phyloP scores from a whole-genome alignment of 495 filamentous ascomycete genomes.

The Penicilliopsis zonata region DNA sequence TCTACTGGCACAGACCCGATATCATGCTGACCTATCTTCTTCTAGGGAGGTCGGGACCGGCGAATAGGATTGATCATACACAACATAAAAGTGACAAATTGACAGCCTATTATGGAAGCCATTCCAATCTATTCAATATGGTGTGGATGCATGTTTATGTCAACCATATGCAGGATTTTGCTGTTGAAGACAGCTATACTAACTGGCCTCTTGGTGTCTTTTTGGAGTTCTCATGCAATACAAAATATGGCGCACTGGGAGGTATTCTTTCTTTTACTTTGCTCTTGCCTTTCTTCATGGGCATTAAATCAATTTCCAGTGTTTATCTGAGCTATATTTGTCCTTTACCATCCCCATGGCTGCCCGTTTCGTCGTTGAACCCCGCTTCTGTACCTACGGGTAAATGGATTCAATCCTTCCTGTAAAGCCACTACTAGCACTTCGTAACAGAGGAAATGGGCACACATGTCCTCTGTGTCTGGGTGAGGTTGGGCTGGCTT shows the following conservation, averaged over 20 bases:
- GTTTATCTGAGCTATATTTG: constrained; percentile 9
- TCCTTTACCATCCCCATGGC: no score
- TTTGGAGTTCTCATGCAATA: not conserved
- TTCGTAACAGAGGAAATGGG: constrained; percentile 8
- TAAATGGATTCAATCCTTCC: constrained; percentile 22
- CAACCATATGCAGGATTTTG: no score
- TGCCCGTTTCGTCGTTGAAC: no score
- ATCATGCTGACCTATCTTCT: constrained; percentile 5
- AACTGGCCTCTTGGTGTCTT: no score
- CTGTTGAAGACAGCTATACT: no score
- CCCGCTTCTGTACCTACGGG: constrained; percentile 13
- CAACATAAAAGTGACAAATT: not conserved
- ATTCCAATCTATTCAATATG: not conserved
- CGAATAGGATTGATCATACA: constrained; percentile 37
- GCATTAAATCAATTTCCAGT: constrained; percentile 2
- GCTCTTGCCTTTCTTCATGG: not conserved
- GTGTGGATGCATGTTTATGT: not conserved
- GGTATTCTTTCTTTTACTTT: not conserved
- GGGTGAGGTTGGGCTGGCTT: not conserved
- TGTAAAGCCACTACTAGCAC: constrained; percentile 17
- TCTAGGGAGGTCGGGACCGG: constrained; percentile 62
- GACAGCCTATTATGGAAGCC: not conserved
- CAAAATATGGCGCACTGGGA: not conserved
- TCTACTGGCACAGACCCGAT: not conserved
- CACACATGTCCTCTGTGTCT: not conserved